These are phyloP conservation scores for Pseudogymnoascus sp. DNA, from an alignment of 2,329 filamentous ascomycete genomes.

Conservation along the genomic window DNA sequence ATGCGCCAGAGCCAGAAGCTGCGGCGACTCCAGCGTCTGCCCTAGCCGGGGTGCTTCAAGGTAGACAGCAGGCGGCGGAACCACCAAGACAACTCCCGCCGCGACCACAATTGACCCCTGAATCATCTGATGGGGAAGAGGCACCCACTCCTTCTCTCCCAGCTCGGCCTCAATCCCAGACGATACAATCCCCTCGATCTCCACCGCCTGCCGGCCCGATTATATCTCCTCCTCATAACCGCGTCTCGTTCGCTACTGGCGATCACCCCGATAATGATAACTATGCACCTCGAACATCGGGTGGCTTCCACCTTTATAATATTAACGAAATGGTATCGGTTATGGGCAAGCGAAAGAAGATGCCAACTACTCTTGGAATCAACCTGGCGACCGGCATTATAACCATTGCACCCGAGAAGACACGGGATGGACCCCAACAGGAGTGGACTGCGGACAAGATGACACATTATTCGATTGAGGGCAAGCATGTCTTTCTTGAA, in stretches of 20 bases:
- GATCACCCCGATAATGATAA: slow-evolving; percentile 37
- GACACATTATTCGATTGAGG: slow-evolving; percentile 96
- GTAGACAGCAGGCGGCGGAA: slow-evolving; percentile 20
- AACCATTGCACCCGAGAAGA: slow-evolving; percentile 81
- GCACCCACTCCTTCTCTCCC: slow-evolving; percentile 55
- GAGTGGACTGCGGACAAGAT: slow-evolving; percentile 94
- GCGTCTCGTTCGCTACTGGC: slow-evolving; percentile 32
- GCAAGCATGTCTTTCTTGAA: slow-evolving; percentile 95
- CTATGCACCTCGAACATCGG: slow-evolving; percentile 49
- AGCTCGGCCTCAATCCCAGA: slow-evolving; percentile 51
- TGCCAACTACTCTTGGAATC: slow-evolving; percentile 94
- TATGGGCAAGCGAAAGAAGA: slow-evolving; percentile 95
- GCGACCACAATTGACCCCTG: slow-evolving; percentile 53
- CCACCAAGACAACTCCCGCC: slow-evolving; percentile 43
- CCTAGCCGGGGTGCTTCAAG: slow-evolving; percentile 50
- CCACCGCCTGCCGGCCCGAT: slow-evolving; percentile 36
- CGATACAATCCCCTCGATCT: slow-evolving; percentile 31
- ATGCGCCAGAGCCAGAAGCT: not conserved
- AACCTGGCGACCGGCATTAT: slow-evolving; percentile 84
- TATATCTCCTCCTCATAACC: slow-evolving; percentile 49
- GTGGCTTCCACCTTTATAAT: slow-evolving; percentile 89
- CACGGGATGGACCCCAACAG: slow-evolving; percentile 73
- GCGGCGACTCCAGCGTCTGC: slow-evolving; percentile 32
- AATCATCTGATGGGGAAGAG: slow-evolving; percentile 62
- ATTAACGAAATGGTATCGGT: slow-evolving; percentile 97